Evolutionary conservation across 164 flowering plant genomes (phyloP), one percentile per base, ranked within the genome.

Genomic region (Magnolia officinalis): DNA sequence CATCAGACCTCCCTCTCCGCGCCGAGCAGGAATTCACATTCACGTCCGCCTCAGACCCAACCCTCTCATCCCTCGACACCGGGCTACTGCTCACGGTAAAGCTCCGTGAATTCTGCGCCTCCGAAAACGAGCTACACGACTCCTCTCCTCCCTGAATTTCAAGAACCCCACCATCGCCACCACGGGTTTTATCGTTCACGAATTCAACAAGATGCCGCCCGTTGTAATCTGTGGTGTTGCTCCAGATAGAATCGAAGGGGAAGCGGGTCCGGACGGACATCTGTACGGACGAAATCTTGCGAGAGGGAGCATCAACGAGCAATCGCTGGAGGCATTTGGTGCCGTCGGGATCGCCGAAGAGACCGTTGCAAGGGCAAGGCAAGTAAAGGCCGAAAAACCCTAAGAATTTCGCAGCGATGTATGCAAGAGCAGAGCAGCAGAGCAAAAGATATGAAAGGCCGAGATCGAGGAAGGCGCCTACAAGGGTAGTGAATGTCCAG

Each of bases 401-500:
- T 63, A 94, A 80, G 82, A 92, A 85, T 72, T 85, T 89, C 1
- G 90, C 81, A 0, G 89, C 83, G 3, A 90, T 74, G 76, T 83
- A 96, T 21, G 88, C 89, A 19, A 88, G 63, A 50, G 89, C 67
- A 6, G 98, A 87, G 66, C 86, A 92, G 78, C 91, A 92, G 8
- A 96, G 87, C 52, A 94, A 77, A 19, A 87, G 74, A 78, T 84
- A 91, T 1, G 94, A 89, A 8, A 96, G 80, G 8, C 83, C 82
- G 31, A 96, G 91, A 82, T 96, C 97, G 68, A 96, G 87, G 84
- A 84, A 96, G 16, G 97, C 96, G 55, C 92, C 98, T 11, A 94
- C 89, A 9, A 96, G 78, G 13, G 79, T 83, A 37, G 77, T 72
- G 37, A 93, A 87, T 0, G 90, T 90, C 99, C 98, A 96, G 8